Evolutionary conservation across 2,329 filamentous ascomycete genomes (phyloP), one percentile per base, ranked within the genome.

Genomic region (Akanthomyces lecanii): DNA sequence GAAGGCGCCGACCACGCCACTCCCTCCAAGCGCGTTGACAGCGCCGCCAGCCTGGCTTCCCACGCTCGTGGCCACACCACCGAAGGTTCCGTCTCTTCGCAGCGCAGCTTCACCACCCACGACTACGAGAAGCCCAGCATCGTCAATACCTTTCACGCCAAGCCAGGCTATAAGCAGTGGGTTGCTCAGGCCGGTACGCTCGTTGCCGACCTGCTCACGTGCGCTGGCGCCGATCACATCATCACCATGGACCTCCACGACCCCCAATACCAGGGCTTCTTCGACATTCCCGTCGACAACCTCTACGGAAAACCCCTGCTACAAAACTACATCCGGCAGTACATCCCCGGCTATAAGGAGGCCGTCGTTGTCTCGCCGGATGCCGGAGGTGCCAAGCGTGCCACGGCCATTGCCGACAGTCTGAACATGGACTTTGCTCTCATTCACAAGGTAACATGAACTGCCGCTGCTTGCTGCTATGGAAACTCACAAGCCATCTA

Each of bases 201-300:
- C 63, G 90, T 99, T 55, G 95, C 95, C 57, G 93, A 98, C 74
- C 85, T 99, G 51, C 82, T 99, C 67, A 97, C 92, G 47, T 97
- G 93, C 77, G 94, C 95, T 66, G 95, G 95, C 67, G 92, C 95
- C 52, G 94, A 99, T 75, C 95, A 98, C 76, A 89, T 96, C 73
- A 97, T 98, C 74, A 97, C 94, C 38, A 96, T 99, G 90, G 95
- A 99, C 73, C 84, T 99, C 59, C 92, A 95, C 74, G 94, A 97
- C 75, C 90, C 92, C 48, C 92, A 99, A 77, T 98, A 98, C 73
- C 95, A 99, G 77, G 95, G 95, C 61, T 99, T 97, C 82, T 98
- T 99, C 73, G 94, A 99, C 73, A 97, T 98, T 64, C 95, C 95
- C 2, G 95, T 99, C 63, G 95, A 99, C 79, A 99, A 99, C 75